These are phyloP conservation scores for Chytriomyces sp. DNA, from an alignment of 192 early-diverging fungal species.

Conservation along the genomic window DNA sequence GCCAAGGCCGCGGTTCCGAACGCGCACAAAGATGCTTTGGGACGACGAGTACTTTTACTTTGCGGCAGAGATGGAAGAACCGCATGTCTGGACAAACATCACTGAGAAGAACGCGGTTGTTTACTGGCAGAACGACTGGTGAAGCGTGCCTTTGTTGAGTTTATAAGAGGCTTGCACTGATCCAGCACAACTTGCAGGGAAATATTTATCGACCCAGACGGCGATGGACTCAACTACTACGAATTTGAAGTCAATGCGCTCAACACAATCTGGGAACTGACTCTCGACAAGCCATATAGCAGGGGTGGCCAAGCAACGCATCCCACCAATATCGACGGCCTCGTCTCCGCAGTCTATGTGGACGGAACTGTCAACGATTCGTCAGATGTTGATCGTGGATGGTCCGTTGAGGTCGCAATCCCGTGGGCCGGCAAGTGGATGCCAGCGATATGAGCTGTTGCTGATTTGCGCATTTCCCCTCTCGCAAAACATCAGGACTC, in stretches of 20 bases:
- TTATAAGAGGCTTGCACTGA: not conserved
- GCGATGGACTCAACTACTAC: conserved; percentile 34
- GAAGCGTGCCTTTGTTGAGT: not conserved
- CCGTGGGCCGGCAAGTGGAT: conserved; percentile 23
- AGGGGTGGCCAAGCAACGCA: conserved; percentile 26
- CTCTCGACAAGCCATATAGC: conserved; percentile 31
- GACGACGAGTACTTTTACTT: conserved; percentile 19
- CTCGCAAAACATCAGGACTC: conserved; percentile 3
- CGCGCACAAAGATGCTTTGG: conserved; percentile 25
- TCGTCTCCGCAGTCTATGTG: conserved; percentile 24
- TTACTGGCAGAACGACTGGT: conserved; percentile 37
- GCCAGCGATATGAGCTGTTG: not conserved
- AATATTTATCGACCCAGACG: conserved; percentile 34
- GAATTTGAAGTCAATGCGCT: conserved; percentile 35
- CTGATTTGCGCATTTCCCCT: not conserved
- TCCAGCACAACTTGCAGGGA: not conserved
- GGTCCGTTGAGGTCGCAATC: conserved; percentile 32
- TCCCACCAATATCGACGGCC: conserved; percentile 31
- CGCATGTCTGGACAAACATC: conserved; percentile 36
- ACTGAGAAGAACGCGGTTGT: conserved; percentile 24
- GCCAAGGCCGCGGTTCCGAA: conserved; percentile 18
- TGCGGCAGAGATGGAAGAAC: conserved; percentile 30
- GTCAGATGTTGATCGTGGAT: conserved; percentile 25
- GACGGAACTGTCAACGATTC: conserved; percentile 24
- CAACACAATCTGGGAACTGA: conserved; percentile 37